Conservation (phyloP, 495 filamentous ascomycete species). For the Trichoderma parareesei region DNA sequence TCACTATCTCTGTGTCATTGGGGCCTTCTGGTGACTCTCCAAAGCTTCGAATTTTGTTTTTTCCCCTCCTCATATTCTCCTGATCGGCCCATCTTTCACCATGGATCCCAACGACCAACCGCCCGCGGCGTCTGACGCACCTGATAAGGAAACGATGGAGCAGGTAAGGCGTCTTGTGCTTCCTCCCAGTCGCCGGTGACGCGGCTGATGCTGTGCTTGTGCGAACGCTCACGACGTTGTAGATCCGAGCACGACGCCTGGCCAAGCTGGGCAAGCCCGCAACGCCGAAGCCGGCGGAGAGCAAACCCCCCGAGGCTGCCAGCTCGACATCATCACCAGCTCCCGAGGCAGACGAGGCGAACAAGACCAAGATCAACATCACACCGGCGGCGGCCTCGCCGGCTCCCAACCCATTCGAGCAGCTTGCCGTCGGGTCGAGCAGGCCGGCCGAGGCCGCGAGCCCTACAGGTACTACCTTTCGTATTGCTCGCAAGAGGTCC, state of each 20-base stretch:
- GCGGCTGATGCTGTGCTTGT: neutral
- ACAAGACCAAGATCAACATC: constrained; percentile 5
- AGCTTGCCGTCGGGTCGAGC: constrained; percentile 8
- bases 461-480: constrained; percentile 22
- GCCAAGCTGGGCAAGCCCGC: constrained; percentile 29
- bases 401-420: constrained; percentile 11
- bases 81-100: neutral
- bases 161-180: constrained; percentile 17
- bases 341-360: neutral
- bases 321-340: constrained; percentile 8
- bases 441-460: neutral
- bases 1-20: neutral
- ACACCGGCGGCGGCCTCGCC: constrained; percentile 7
- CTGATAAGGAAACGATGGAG: constrained; percentile 27
- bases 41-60: neutral
- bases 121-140: constrained; percentile 18
- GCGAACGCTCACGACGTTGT: neutral
- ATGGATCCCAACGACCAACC: constrained; percentile 18
- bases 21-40: no score
- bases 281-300: constrained; percentile 13
- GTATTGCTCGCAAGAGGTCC: constrained; percentile 19
- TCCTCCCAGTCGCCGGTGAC: neutral
- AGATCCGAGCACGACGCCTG: constrained; percentile 35
- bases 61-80: neutral
- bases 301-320: neutral